phyloP scores from a whole-genome alignment of 2,329 filamentous ascomycete genomes.

The Zymoseptoria pseudotritici region DNA sequence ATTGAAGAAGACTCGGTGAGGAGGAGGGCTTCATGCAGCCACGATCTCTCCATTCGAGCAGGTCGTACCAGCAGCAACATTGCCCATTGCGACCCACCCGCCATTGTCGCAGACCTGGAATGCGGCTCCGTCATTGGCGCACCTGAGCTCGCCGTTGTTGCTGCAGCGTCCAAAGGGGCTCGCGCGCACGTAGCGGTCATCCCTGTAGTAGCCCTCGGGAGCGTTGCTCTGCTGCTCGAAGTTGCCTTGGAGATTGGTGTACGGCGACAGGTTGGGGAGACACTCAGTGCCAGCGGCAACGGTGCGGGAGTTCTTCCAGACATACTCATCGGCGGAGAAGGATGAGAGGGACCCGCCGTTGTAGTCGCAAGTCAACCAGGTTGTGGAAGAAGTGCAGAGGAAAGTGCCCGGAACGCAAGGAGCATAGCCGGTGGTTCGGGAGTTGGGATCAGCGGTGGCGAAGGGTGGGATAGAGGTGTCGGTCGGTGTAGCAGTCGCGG shows the following conservation, averaged over 20 bases:
- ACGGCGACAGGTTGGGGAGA: constrained; percentile 26
- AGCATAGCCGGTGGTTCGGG: constrained; percentile 17
- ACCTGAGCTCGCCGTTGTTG: constrained; percentile 21
- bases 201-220: constrained; percentile 23
- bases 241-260: constrained; percentile 9
- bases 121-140: constrained; percentile 19
- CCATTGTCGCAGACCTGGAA: constrained; percentile 28
- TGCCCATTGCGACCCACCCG: constrained; percentile 28
- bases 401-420: constrained; percentile 35
- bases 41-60: constrained; percentile 25
- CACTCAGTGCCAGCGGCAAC: constrained; percentile 34
- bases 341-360: constrained; percentile 16
- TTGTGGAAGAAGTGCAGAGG: constrained; percentile 30
- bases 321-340: constrained; percentile 15
- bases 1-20: not conserved
- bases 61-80: constrained; percentile 24
- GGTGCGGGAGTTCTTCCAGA: constrained; percentile 25
- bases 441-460: constrained; percentile 23
- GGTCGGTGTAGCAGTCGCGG: not conserved
- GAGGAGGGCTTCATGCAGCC: constrained; percentile 3
- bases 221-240: constrained; percentile 23
- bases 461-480: constrained; percentile 8
- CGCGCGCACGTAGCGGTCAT: constrained; percentile 27
- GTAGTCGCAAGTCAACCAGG: constrained; percentile 33
- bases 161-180: constrained; percentile 24